Base-by-base conservation (phyloP, 495 filamentous ascomycete genomes). In the Emericellopsis terricola region DNA sequence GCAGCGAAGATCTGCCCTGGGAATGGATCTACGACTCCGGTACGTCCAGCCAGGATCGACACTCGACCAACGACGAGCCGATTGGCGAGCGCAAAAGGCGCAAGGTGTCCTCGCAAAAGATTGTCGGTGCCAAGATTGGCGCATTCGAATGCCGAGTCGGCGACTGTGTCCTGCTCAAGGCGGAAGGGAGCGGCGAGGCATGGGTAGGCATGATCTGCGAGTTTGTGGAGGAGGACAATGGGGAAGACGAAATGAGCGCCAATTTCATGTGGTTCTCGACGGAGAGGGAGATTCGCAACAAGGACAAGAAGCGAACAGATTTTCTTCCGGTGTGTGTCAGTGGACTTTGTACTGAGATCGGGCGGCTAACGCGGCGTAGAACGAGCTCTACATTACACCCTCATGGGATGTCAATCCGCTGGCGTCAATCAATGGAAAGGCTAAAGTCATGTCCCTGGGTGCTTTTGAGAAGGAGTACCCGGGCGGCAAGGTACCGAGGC, bases 181-280 rank as follows among this genome's bases (percentile, higher is more conserved):
- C 81, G 3, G 81, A 91, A 16, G 56, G 59, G 5, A 61, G 69
- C 9, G 78, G 78, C 34, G 81, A 89, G 43, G 78, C 83, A 10
- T 97, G 91, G 80, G 76, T 87, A 6, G 89, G 77, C 11, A 76
- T 97, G 39, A 76, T 93, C 28, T 78, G 72, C 37, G 71, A 84
- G 16, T 92, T 94, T 38, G 40, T 66, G 24, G 68, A 78, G 38
- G 68, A 77, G 26, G 10, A 3, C 15, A 21, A 34, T 10, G 71
- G 80, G 14, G 66, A 77, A 28, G 68, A 71, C 8, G 67, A 67
- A 19, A 67, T 57, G 54, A 66, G 69, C 4, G 81, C 76, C 30
- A 74, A 78, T 41, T 82, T 94, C 48, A 48, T 72, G 48, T 97
- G 89, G 89, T 94, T 96, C 45, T 83, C 79, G 8, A 81, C 81